Conservation (phyloP, 2,329 filamentous ascomycete species). For the Aspergillus vadensis region DNA sequence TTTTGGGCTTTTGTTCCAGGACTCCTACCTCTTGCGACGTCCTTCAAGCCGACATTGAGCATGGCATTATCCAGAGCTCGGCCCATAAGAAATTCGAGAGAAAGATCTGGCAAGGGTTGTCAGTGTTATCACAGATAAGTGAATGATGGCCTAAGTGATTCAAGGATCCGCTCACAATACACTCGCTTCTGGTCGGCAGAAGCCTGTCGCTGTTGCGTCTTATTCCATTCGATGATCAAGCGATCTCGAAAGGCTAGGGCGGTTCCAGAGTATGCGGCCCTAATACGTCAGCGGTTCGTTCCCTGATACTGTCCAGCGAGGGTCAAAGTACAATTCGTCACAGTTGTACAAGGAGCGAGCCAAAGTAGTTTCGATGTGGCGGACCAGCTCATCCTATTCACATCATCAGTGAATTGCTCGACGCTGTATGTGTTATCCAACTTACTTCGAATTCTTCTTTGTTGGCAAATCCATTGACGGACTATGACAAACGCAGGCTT, state of each 20-base stretch:
- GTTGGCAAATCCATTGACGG: slow-evolving; percentile 68
- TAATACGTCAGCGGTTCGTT: slow-evolving; percentile 26
- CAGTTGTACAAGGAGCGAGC: slow-evolving; percentile 98
- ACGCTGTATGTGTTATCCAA: background rate
- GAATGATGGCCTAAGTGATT: background rate
- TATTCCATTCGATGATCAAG: slow-evolving; percentile 94
- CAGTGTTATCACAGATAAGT: background rate
- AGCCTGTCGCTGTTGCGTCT: slow-evolving; percentile 94
- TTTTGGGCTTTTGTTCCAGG: background rate
- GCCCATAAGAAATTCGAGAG: slow-evolving; percentile 97
- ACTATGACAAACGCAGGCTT: slow-evolving; percentile 42
- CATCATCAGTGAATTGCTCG: slow-evolving; percentile 1
- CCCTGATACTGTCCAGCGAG: background rate
- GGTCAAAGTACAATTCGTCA: slow-evolving; percentile 67
- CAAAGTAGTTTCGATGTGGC: slow-evolving; percentile 93
- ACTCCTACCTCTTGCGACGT: slow-evolving; percentile 71
- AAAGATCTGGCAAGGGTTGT: slow-evolving; percentile 64
- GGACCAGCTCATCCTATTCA: slow-evolving; percentile 74
- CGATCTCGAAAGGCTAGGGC: slow-evolving; percentile 91
- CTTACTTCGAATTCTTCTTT: slow-evolving; percentile 75
- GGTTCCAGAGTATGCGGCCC: slow-evolving; percentile 86
- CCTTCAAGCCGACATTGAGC: slow-evolving; percentile 90
- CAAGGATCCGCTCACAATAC: slow-evolving; percentile 65
- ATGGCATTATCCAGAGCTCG: slow-evolving; percentile 96
- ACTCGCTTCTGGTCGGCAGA: slow-evolving; percentile 87